Conservation (phyloP, 306 rosid genomes). For the Cucurbita moschata region DNA sequence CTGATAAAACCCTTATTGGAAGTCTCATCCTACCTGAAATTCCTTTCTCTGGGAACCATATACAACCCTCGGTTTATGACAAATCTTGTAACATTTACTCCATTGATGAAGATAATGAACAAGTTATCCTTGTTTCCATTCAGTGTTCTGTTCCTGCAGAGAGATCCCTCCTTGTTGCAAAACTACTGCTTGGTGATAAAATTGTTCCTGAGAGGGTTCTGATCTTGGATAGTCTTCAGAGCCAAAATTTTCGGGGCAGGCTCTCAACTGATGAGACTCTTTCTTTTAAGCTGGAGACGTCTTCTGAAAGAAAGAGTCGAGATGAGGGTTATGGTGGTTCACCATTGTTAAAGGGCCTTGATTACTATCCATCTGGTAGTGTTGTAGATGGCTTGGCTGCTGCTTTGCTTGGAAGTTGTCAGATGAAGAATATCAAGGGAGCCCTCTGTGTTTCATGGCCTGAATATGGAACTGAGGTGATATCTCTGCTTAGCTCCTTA, state of each 20-base stretch:
- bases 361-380: conserved; percentile 71
- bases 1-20: conserved; percentile 31
- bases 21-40: conserved; percentile 58
- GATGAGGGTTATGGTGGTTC: background rate
- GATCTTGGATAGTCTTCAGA: conserved; percentile 39
- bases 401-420: conserved; percentile 51
- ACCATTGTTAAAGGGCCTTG: conserved; percentile 22
- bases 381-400: conserved; percentile 70
- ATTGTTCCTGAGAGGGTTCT: conserved; percentile 39
- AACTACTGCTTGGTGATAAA: conserved; percentile 19
- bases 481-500: conserved; percentile 30
- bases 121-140: conserved; percentile 28
- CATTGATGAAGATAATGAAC: conserved; percentile 1
- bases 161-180: conserved; percentile 40
- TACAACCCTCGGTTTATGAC: conserved; percentile 26
- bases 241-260: conserved; percentile 38
- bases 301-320: conserved; percentile 26
- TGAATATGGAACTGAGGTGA: conserved; percentile 32
- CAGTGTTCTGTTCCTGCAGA: conserved; percentile 25
- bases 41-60: conserved; percentile 31
- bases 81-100: conserved; percentile 33
- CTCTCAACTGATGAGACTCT: conserved; percentile 36
- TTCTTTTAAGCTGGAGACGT: conserved; percentile 62
- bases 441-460: conserved; percentile 71
- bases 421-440: conserved; percentile 42